phyloP scores from a whole-genome alignment of 345 rosid genomes.

The Citrus australasica region DNA sequence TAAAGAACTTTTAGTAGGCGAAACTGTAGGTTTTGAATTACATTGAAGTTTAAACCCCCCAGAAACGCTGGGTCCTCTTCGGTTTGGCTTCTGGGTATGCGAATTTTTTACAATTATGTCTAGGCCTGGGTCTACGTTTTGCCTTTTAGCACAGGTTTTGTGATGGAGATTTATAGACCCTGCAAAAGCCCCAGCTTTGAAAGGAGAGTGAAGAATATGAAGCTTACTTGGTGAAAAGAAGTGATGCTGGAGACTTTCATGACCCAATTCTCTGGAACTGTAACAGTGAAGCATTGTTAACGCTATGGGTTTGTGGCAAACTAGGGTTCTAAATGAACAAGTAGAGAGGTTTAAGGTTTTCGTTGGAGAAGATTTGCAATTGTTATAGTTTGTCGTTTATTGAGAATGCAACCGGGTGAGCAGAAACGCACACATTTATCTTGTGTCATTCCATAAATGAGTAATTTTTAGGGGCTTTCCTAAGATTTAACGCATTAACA shows the following conservation, averaged over 20 bases:
- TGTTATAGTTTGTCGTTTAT: background rate
- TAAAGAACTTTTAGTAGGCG: conserved; percentile 35
- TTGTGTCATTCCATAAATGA: too few species aligned
- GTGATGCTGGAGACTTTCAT: conserved; percentile 23
- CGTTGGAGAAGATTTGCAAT: background rate
- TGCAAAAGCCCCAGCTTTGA: conserved; percentile 20
- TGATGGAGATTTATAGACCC: conserved; percentile 22
- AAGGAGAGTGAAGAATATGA: conserved; percentile 25
- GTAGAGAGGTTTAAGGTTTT: background rate
- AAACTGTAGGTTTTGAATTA: conserved; percentile 35
- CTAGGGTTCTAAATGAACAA: background rate
- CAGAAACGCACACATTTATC: background rate
- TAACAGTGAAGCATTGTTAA: conserved; percentile 33
- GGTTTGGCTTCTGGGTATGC: conserved; percentile 15
- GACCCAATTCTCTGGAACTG: conserved; percentile 34
- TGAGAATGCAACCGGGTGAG: background rate
- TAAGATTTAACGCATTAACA: too few species aligned
- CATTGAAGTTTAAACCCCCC: conserved; percentile 48
- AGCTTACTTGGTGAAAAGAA: conserved; percentile 37
- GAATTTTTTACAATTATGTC: conserved; percentile 6
- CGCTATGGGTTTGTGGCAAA: conserved; percentile 16
- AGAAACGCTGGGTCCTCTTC: conserved; percentile 29
- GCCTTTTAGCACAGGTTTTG: background rate
- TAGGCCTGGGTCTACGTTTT: background rate
- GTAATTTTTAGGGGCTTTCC: too few species aligned